Evolutionary conservation across 805 yeast species (phyloP).

Genomic region (Yarrowia yakushimensis): DNA sequence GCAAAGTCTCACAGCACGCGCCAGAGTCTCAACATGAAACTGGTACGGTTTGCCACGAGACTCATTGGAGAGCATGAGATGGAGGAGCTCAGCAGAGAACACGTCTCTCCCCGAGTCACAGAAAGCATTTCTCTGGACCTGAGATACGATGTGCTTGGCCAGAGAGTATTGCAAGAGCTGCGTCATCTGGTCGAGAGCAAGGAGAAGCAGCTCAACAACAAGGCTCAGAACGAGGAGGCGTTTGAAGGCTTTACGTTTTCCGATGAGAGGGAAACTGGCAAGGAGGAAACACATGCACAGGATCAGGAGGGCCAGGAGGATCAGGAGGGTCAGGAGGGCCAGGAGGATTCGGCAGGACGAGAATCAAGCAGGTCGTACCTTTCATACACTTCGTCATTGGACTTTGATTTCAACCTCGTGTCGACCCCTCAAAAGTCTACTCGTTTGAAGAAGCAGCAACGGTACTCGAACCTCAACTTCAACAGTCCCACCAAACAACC

Average conservation of each 20-base stretch:
- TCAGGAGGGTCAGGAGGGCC: not conserved
- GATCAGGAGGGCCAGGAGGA: not conserved
- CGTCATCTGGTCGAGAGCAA: constrained; percentile 28
- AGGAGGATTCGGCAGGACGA: not conserved
- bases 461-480: constrained; percentile 18
- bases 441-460: not conserved
- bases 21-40: constrained; percentile 11
- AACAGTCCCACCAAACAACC: constrained; percentile 15
- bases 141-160: constrained; percentile 35
- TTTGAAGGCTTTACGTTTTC: constrained; percentile 19
- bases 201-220: constrained; percentile 18
- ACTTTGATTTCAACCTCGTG: constrained; percentile 5
- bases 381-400: constrained; percentile 13
- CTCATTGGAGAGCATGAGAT: constrained; percentile 18
- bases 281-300: no score
- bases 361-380: constrained; percentile 6
- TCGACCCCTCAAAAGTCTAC: constrained; percentile 3
- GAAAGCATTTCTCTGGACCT: constrained; percentile 18
- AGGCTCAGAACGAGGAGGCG: not conserved
- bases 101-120: constrained; percentile 4
- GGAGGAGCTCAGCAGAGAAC: constrained; percentile 17
- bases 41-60: constrained; percentile 12
- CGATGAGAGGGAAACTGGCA: not conserved
- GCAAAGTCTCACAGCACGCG: not conserved
- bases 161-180: constrained; percentile 36